phyloP scores from a whole-genome alignment of 2,329 filamentous ascomycete genomes.

The Aspergillus chevalieri region DNA sequence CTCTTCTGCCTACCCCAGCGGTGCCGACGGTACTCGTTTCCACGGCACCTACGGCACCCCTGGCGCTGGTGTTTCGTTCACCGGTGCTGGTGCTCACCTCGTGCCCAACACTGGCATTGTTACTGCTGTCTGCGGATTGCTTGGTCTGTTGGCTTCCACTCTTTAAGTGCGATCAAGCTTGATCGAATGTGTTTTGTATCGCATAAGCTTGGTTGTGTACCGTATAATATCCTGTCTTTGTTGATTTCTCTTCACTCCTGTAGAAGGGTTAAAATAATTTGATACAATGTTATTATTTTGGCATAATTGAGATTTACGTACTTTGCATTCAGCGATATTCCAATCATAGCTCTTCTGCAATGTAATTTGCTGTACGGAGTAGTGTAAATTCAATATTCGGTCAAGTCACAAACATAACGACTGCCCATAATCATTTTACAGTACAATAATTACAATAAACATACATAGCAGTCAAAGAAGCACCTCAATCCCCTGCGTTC shows the following conservation, averaged over 20 bases:
- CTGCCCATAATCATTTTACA: no score
- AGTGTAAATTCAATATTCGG: no score
- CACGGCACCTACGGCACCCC: constrained; percentile 27
- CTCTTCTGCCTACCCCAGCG: constrained; percentile 35
- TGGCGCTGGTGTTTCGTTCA: constrained; percentile 15
- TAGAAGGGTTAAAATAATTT: no score
- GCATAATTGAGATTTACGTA: no score
- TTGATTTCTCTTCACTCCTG: background rate
- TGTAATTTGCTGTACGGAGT: no score
- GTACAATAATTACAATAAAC: background rate
- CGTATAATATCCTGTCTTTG: background rate
- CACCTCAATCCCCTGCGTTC: constrained; percentile 10
- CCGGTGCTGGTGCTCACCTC: constrained; percentile 16
- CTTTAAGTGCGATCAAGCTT: constrained; percentile 12
- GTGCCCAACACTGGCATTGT: constrained; percentile 15
- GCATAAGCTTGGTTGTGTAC: background rate
- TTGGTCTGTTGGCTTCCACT: constrained; percentile 23
- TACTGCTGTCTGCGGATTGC: constrained; percentile 17
- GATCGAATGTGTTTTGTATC: background rate
- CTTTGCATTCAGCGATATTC: no score
- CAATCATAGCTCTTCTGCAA: no score
- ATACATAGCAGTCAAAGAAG: background rate
- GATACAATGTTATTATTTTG: no score
- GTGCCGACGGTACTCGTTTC: constrained; percentile 42
- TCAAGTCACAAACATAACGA: no score